Conservation (phyloP, 2,329 filamentous ascomycete genomes). For the Colletotrichum coccodes region DNA sequence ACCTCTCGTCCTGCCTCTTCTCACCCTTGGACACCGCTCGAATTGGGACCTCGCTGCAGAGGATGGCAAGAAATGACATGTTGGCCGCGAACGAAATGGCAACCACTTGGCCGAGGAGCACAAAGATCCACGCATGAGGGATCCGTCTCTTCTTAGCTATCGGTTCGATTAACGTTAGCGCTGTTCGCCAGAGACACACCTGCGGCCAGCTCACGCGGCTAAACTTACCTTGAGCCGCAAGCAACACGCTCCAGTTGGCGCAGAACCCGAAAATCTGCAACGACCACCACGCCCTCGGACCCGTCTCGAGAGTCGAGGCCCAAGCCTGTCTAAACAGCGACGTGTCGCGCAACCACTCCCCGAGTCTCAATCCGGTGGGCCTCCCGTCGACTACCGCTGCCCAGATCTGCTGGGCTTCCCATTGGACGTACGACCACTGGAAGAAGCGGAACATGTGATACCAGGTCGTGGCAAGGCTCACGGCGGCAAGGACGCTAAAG, state of each 20-base stretch:
- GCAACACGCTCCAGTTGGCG: slow-evolving; percentile 39
- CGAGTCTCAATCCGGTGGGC: slow-evolving; percentile 32
- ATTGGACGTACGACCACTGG: slow-evolving; percentile 36
- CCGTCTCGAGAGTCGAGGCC: slow-evolving; percentile 38
- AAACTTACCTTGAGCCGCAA: slow-evolving; percentile 37
- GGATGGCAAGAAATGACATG: slow-evolving; percentile 39
- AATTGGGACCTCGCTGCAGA: slow-evolving; percentile 13
- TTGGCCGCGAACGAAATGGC: slow-evolving; percentile 41
- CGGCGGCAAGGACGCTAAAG: slow-evolving; percentile 36
- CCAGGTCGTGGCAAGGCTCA: slow-evolving; percentile 40
- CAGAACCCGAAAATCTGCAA: slow-evolving; percentile 41
- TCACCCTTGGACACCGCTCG: neutral
- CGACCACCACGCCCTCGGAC: slow-evolving; percentile 39
- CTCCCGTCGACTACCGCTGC: neutral
- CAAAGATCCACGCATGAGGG: slow-evolving; percentile 37
- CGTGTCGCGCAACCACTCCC: slow-evolving; percentile 40
- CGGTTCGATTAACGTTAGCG: neutral
- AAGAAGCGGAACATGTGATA: slow-evolving; percentile 41
- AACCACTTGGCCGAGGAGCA: slow-evolving; percentile 40
- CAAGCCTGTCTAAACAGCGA: slow-evolving; percentile 40
- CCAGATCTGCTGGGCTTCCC: slow-evolving; percentile 11
- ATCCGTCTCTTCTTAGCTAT: slow-evolving; percentile 34
- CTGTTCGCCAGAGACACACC: neutral
- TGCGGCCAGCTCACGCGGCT: neutral
- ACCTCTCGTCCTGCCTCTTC: neutral